Evolutionary conservation across 148 eudicot genomes (phyloP).

Genomic region (Heliosperma pusillum): DNA sequence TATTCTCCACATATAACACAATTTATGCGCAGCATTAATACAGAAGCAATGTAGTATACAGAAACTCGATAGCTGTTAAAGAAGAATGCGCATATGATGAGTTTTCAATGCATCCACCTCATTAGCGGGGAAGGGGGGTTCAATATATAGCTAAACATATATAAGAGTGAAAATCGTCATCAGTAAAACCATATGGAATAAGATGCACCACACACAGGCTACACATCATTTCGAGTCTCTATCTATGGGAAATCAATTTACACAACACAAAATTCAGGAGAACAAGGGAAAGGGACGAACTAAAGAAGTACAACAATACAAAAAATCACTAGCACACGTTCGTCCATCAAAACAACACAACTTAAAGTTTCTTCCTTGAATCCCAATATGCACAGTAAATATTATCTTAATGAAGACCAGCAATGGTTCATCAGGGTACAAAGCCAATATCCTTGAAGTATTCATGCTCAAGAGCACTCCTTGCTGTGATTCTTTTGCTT

Average conservation of each 20-base stretch:
- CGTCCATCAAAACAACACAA: constrained; percentile 2
- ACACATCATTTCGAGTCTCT: constrained; percentile 11
- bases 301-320: constrained; percentile 20
- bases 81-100: not conserved
- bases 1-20: too few relatives aligned
- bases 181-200: not conserved
- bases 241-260: constrained; percentile 3
- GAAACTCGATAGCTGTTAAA: not conserved
- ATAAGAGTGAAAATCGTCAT: not conserved
- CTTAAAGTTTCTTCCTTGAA: constrained; percentile 20
- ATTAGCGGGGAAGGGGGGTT: not conserved
- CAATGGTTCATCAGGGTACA: constrained; percentile 48
- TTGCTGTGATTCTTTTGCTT: constrained; percentile 84
- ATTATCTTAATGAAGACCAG: constrained; percentile 1
- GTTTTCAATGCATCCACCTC: not conserved
- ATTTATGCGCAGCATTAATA: not conserved
- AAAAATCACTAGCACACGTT: constrained; percentile 20
- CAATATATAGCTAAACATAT: not conserved
- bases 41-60: not conserved
- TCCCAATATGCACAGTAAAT: constrained; percentile 34
- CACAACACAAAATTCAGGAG: constrained; percentile 15
- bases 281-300: not conserved
- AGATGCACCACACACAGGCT: not conserved
- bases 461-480: constrained; percentile 86
- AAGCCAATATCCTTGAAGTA: constrained; percentile 78